Conservation (phyloP, 192 early-diverging fungal species). For the Linnemannia schmuckeri region DNA sequence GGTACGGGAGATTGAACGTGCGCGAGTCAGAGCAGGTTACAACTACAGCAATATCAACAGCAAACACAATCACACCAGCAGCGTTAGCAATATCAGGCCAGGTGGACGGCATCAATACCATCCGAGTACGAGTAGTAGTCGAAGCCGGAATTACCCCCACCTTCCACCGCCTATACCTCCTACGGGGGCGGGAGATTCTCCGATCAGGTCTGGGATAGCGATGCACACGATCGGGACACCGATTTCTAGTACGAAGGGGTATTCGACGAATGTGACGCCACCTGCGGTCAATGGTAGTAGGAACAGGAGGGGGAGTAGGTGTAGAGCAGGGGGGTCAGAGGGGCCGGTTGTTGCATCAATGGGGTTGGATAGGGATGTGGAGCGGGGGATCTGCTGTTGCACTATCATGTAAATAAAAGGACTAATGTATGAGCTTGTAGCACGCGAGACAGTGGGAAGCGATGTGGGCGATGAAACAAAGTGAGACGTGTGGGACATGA, state of each 20-base stretch:
- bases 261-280: conserved; percentile 15
- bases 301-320: neutral
- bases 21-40: neutral
- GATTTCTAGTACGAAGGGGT: neutral
- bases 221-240: neutral
- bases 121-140: neutral
- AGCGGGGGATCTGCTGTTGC: conserved; percentile 13
- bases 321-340: neutral
- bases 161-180: neutral
- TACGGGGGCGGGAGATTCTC: neutral
- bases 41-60: neutral
- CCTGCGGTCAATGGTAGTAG: neutral
- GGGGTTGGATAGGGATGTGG: neutral
- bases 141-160: neutral
- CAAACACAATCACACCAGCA: neutral
- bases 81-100: neutral
- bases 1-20: conserved; percentile 32
- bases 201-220: neutral
- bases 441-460: neutral
- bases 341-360: neutral
- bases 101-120: neutral
- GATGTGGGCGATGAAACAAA: neutral
- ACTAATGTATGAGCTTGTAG: neutral
- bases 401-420: conserved; percentile 23
- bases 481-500: neutral